Evolutionary conservation across 306 rosid genomes (phyloP).

Genomic region (Vigna nakashimae): DNA sequence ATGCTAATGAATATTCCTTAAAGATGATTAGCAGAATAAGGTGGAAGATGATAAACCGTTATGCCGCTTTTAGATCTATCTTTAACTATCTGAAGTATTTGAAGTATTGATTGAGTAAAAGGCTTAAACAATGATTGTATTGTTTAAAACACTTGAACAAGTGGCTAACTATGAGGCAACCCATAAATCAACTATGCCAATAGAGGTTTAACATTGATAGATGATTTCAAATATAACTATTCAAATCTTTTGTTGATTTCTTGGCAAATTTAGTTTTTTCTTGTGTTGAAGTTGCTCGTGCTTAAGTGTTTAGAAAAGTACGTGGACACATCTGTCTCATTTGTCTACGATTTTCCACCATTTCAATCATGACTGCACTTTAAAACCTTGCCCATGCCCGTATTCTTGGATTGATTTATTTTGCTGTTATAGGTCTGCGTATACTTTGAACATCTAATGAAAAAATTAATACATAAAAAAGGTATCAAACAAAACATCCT

Average conservation of each 20-base stretch:
- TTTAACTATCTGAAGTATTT: slow-evolving; percentile 11
- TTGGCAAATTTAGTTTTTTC: background rate
- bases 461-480: background rate
- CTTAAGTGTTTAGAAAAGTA: too few relatives aligned
- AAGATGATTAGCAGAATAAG: slow-evolving; percentile 28
- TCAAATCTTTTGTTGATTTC: slow-evolving; percentile 16
- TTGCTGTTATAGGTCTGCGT: too few relatives aligned
- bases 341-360: background rate
- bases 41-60: background rate
- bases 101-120: background rate
- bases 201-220: background rate
- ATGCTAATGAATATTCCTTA: slow-evolving; percentile 44
- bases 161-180: slow-evolving; percentile 14
- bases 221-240: background rate
- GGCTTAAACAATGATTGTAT: background rate
- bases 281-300: background rate
- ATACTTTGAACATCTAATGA: background rate
- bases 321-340: background rate
- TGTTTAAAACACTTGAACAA: background rate
- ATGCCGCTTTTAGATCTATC: background rate
- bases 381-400: background rate
- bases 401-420: background rate
- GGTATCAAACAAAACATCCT: background rate
- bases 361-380: background rate
- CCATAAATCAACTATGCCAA: background rate